Percentiles rank a stretch among this genome's conserved stretches.
phyloP scores from a whole-genome alignment of 2,329 filamentous ascomycete genomes.

The Colletotrichum filicis region DNA sequence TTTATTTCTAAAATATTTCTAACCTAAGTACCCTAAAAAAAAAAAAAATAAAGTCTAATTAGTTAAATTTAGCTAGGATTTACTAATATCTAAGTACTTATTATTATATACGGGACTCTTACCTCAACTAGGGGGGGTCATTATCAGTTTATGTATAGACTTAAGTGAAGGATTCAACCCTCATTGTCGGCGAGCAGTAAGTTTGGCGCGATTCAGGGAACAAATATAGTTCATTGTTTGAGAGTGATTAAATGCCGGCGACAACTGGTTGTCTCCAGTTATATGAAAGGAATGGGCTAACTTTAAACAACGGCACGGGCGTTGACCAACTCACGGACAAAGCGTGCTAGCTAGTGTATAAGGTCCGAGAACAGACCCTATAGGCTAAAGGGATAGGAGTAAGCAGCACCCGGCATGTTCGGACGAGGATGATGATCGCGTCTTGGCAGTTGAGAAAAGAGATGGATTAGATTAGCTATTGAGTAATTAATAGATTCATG shows the following conservation, averaged over 20 bases:
- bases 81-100: too few species aligned
- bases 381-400: not conserved
- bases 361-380: not conserved
- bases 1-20: too few species aligned
- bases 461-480: not conserved
- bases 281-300: not conserved
- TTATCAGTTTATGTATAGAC: too few species aligned
- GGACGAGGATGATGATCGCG: not conserved
- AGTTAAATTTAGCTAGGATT: too few species aligned
- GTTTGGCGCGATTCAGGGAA: conserved; percentile 11
- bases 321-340: not conserved
- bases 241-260: conserved; percentile 16
- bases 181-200: not conserved
- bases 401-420: not conserved
- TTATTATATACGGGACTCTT: too few species aligned
- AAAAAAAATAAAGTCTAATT: too few species aligned
- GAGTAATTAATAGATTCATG: conserved; percentile 22
- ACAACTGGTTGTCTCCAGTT: not conserved
- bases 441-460: not conserved
- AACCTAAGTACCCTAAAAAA: too few species aligned
- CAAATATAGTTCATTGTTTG: not conserved
- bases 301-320: conserved; percentile 3
- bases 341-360: not conserved
- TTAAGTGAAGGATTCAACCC: too few species aligned
- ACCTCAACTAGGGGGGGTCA: too few species aligned